A percentile compares a stretch with the other conserved stretches of the same genome.
These are phyloP conservation scores for Lodderomyces beijingensis DNA, from an alignment of 1,139 yeast species.

Conservation along the genomic window DNA sequence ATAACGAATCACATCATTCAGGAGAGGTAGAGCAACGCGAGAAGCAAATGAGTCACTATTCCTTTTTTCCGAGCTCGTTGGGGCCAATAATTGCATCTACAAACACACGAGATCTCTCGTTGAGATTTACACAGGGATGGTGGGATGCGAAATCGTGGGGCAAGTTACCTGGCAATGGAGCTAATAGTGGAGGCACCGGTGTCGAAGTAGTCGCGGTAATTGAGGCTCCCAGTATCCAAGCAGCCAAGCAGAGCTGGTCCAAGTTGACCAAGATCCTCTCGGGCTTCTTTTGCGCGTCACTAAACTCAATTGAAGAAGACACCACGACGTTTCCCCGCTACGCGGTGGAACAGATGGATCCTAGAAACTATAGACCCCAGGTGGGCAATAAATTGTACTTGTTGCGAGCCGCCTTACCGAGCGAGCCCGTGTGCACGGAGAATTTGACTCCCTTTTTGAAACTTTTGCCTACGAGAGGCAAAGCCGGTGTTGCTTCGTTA, in stretches of 20 bases:
- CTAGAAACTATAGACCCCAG: conserved; percentile 15
- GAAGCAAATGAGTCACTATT: conserved; percentile 46
- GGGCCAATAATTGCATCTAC: conserved; percentile 73
- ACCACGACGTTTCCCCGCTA: conserved; percentile 69
- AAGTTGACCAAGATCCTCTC: conserved; percentile 71
- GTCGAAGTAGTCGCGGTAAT: conserved; percentile 89
- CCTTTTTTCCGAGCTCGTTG: conserved; percentile 73
- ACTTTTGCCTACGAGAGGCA: conserved; percentile 87
- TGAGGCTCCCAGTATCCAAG: conserved; percentile 54
- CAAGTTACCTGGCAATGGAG: conserved; percentile 66
- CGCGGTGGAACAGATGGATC: conserved; percentile 11
- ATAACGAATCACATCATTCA: conserved; percentile 12
- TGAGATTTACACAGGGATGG: conserved; percentile 90
- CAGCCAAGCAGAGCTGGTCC: conserved; percentile 67
- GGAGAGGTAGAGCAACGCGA: conserved; percentile 5
- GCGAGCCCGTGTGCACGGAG: conserved; percentile 96
- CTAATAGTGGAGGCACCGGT: conserved; percentile 85
- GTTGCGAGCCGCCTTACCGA: conserved; percentile 83
- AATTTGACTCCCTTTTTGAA: conserved; percentile 91
- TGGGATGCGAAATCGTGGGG: conserved; percentile 96
- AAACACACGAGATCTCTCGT: conserved; percentile 68
- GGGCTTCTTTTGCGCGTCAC: conserved; percentile 92
- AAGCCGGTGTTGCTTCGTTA: conserved; percentile 80
- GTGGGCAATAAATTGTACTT: conserved; percentile 43
- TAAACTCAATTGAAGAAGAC: conserved; percentile 79